Conservation (phyloP, 139 green algal genomes). For the Picochlorum sp. region DNA sequence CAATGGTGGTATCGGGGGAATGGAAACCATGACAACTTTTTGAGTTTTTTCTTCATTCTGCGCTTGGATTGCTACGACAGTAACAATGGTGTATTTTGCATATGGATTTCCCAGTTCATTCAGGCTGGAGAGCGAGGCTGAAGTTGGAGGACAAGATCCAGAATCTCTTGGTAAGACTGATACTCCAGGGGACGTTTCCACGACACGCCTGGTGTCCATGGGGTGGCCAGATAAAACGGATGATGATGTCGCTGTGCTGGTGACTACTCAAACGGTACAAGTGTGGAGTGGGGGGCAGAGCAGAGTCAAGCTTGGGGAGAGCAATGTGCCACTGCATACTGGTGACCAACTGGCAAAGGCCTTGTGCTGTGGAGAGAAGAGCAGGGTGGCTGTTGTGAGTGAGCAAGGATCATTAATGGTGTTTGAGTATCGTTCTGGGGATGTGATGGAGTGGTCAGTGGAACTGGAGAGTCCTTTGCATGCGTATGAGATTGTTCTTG, state of each 20-base stretch:
- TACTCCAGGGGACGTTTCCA: too few species aligned
- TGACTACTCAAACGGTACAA: slow-evolving; percentile 38
- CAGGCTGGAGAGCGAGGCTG: too few species aligned
- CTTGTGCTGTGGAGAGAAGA: too few species aligned
- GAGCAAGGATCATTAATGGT: background rate
- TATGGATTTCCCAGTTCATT: slow-evolving; percentile 32
- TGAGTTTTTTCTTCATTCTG: too few species aligned
- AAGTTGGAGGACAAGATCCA: too few species aligned
- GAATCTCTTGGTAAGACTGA: too few species aligned
- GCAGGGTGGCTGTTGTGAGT: background rate
- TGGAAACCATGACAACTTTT: too few species aligned
- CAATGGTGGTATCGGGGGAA: too few species aligned
- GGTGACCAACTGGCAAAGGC: too few species aligned
- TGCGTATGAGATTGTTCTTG: too few species aligned
- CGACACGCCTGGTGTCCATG: background rate
- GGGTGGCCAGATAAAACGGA: background rate
- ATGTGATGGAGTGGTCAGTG: background rate
- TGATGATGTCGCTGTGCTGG: slow-evolving; percentile 24
- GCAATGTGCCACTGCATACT: background rate
- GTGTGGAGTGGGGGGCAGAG: slow-evolving; percentile 55
- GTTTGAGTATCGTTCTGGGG: background rate
- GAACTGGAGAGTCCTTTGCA: too few species aligned
- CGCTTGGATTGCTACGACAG: too few species aligned
- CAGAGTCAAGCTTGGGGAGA: slow-evolving; percentile 42
- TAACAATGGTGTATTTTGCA: slow-evolving; percentile 19